Evolutionary conservation across 768 basidiomycete species (phyloP), one percentile per base, ranked within the genome.

Genomic region (Russula earlei): DNA sequence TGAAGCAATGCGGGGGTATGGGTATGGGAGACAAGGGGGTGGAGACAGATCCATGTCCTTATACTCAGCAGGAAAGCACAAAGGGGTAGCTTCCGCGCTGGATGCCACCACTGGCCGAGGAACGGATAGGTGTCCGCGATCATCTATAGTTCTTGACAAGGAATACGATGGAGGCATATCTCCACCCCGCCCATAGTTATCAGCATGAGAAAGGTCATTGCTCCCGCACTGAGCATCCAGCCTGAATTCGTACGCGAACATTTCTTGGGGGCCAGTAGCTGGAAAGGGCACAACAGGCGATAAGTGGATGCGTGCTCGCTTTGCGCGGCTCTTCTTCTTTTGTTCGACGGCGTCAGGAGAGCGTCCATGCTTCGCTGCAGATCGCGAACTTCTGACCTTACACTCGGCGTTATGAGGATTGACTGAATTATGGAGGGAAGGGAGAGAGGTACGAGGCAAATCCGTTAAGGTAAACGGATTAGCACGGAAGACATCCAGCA

Each of bases 401-500:
- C 9, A 33, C 9, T 46, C 19, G 20, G 2, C 24, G n/a, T 44
- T 46, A 27, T 46, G n/a, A 3, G 43, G 24, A 31, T 44, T 24
- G 17, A 48, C 34, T 1, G 43, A 45, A 20, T 36, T 56, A 22
- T 41, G 34, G 19, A 50, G 48, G n/a, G 48, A 40, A 49, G 54
- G 48, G 24, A 11, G 29, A 11, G 29, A 11, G 33, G 31, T 43
- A 37, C n/a, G 31, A 10, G 42, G 25, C 8, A n/a, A 31, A 10
- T 34, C 43, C 15, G 40, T 46, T 19, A 27, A 33, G 10, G 58
- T 5, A 20, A 60, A 60, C 15, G 58, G 60, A 20, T 60, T 49
- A 38, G 60, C 60, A 4, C 58, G 58, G 54, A 62, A 60, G 34
- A 60, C 60, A 29, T 60, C 60, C 43, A 61, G 59, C 60, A 61